Base-by-base conservation (phyloP, 202 grass and related monocot genomes). In the Zizania palustris region DNA sequence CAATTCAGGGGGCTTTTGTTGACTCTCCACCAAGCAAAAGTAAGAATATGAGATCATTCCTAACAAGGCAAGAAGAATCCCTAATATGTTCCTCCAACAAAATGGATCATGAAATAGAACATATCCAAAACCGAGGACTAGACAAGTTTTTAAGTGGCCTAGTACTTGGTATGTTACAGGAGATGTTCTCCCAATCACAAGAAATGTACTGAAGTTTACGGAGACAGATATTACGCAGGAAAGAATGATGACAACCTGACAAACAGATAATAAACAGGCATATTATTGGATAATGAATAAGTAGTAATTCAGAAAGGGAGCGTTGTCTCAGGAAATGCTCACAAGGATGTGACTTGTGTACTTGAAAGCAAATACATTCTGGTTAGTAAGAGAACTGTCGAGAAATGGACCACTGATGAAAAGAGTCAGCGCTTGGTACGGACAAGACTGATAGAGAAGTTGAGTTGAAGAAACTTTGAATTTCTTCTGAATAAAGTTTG, bases 141-240 rank as follows among this genome's bases (percentile, higher is more conserved):
- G 67, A 61, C 83, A 85, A 16, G 83, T 85, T 79, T 85, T 78
- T 22, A 79, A 50, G 66, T 85, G 67, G 10, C 83, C 75, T 61
- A 85, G 49, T 20, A 79, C 83, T 74, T 85, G 83, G 43, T 85
- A 85, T 7, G 83, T 73, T 51, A 85, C 75, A 34, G 75, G 83
- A 59, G 83, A 85, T 50, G 83, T 85, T 63, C 79, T 79, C 12
- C 75, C 83, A 41, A 85, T 85, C 21, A 85, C 83, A 66, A 85
- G 69, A 79, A 85, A 85, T 79, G 83, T 85, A 21, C 75, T 85
- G 83, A 85, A 85, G 75, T 79, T 85, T 14, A 85, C 83, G 11
- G 83, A 85, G 11, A 85, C 83, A 67, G 83, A 85, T 79, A 85
- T 79, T 48, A 85, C 61, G 50, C 83, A 85, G 4, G 83, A 85